Conservation (phyloP, 2,329 filamentous ascomycete genomes). For the Penicillium griseofulvum region DNA sequence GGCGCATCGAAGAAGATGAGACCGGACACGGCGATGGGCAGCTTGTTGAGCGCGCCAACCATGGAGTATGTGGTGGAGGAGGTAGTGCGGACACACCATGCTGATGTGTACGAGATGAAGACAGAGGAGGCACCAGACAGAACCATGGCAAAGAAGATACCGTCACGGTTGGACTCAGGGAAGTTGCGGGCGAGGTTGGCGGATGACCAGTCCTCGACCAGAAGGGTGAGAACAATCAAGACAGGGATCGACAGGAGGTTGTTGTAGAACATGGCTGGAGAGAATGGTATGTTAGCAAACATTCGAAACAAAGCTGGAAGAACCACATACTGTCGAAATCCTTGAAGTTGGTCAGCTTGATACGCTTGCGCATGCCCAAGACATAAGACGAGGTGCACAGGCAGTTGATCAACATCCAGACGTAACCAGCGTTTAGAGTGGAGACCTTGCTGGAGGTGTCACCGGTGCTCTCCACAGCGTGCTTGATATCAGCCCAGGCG, state of each 20-base stretch:
- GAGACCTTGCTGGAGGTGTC: constrained; percentile 74
- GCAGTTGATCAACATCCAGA: constrained; percentile 98
- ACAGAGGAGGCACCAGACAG: constrained; percentile 90
- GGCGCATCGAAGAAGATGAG: constrained; percentile 94
- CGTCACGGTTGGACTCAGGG: constrained; percentile 74
- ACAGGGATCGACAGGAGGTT: constrained; percentile 95
- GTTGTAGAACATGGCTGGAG: constrained; percentile 97
- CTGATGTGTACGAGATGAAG: constrained; percentile 99
- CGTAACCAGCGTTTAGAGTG: constrained; percentile 88
- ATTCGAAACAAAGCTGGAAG: neutral
- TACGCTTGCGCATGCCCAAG: constrained; percentile 93
- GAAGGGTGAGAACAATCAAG: constrained; percentile 73
- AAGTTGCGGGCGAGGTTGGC: constrained; percentile 85
- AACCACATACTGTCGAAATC: constrained; percentile 89
- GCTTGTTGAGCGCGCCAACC: constrained; percentile 97
- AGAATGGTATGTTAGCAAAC: constrained; percentile 20
- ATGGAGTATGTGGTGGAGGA: constrained; percentile 98
- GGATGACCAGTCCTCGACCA: constrained; percentile 89
- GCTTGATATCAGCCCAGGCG: constrained; percentile 94
- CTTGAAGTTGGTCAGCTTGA: constrained; percentile 99
- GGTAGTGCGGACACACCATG: constrained; percentile 97
- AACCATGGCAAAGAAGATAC: constrained; percentile 81
- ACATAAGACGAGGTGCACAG: constrained; percentile 89
- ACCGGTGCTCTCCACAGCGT: constrained; percentile 66
- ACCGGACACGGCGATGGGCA: constrained; percentile 88